Evolutionary conservation across 495 filamentous ascomycete genomes (phyloP).

Genomic region (Daldinia loculata): DNA sequence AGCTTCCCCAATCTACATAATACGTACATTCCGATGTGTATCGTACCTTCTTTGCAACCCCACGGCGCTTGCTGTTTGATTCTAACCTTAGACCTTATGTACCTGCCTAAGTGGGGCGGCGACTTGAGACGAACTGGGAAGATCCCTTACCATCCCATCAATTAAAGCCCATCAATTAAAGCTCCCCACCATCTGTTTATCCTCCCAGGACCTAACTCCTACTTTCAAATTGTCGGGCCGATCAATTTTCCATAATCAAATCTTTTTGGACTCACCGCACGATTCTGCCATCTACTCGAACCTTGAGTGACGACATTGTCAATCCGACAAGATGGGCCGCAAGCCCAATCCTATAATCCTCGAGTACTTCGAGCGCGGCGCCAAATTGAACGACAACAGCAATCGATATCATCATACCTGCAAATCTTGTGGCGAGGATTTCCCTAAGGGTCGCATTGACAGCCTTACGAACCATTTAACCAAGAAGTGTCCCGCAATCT

Average conservation of each 20-base stretch:
- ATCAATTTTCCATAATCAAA: constrained; percentile 7
- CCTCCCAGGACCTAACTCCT: not conserved
- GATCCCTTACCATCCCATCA: not conserved
- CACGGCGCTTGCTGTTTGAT: not conserved
- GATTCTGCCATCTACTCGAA: constrained; percentile 42
- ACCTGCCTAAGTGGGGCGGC: constrained; percentile 4
- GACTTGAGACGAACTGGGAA: not conserved
- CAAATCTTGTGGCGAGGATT: constrained; percentile 83
- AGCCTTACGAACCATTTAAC: constrained; percentile 78
- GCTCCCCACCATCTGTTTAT: not conserved
- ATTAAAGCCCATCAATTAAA: not conserved
- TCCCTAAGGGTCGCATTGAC: constrained; percentile 85
- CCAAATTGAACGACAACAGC: constrained; percentile 81
- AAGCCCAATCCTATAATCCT: constrained; percentile 83
- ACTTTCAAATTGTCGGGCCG: not conserved
- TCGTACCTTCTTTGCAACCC: not conserved
- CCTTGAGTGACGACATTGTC: constrained; percentile 23
- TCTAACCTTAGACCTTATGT: not conserved
- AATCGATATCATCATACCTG: constrained; percentile 90
- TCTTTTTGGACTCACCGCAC: constrained; percentile 41
- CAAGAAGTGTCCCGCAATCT: constrained; percentile 81
- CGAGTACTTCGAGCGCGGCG: constrained; percentile 83
- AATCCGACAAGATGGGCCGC: constrained; percentile 69
- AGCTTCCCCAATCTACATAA: no score
- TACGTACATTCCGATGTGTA: not conserved